phyloP scores from a whole-genome alignment of 2,329 filamentous ascomycete genomes.

The Penicillium sp. region DNA sequence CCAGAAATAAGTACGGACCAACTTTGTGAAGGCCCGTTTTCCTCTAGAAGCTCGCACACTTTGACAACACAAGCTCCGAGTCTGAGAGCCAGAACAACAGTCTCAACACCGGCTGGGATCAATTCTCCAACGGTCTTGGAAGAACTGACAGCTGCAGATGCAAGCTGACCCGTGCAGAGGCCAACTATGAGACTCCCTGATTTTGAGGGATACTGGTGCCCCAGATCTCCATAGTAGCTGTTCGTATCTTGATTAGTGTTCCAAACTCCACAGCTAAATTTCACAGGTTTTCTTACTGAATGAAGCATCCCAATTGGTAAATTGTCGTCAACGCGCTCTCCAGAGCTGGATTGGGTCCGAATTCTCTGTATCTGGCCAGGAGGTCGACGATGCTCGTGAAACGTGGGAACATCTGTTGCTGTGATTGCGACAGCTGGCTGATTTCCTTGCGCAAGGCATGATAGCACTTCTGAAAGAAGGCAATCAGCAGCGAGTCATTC shows the following conservation, averaged over 20 bases:
- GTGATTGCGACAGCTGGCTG: conserved; percentile 40
- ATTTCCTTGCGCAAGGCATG: conserved; percentile 52
- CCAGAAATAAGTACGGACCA: conserved; percentile 52
- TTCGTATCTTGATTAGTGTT: conserved; percentile 26
- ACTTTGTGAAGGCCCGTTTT: conserved; percentile 38
- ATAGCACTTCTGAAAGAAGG: conserved; percentile 52
- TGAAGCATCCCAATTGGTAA: conserved; percentile 52
- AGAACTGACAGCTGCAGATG: conserved; percentile 49
- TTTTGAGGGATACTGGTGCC: conserved; percentile 47
- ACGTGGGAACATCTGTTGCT: conserved; percentile 46
- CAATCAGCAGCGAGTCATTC: conserved; percentile 49
- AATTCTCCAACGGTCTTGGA: conserved; percentile 51
- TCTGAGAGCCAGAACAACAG: conserved; percentile 51
- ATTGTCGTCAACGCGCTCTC: conserved; percentile 53
- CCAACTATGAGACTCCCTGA: conserved; percentile 49
- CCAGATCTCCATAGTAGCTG: conserved; percentile 52
- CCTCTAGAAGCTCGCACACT: conserved; percentile 46
- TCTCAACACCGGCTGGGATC: conserved; percentile 49
- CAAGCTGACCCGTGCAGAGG: conserved; percentile 52
- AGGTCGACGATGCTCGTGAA: conserved; percentile 50
- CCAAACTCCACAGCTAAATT: no score
- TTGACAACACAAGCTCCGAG: conserved; percentile 50
- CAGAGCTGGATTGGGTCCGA: conserved; percentile 46
- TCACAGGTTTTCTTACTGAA: conserved; percentile 44
- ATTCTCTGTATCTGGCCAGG: conserved; percentile 42